Base-by-base conservation (phyloP, 1,284 basidiomycete species). In the Sporisorium graminicola region DNA sequence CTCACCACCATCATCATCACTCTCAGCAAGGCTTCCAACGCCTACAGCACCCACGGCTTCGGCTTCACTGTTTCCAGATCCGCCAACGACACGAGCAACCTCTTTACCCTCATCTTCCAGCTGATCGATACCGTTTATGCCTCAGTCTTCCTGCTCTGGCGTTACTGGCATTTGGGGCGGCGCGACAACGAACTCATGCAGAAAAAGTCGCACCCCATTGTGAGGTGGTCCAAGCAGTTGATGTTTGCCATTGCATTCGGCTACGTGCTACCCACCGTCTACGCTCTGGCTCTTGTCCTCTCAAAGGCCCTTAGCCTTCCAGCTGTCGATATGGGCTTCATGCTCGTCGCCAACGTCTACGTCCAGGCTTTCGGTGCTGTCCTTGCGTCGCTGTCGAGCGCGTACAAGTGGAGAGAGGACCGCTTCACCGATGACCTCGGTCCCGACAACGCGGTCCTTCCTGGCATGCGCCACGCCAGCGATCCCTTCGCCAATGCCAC, bases 301-400 rank as follows among this genome's bases (percentile, higher is more conserved):
- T 70, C 58, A 33, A 65, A 63, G 33, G 64, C 63, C 5, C 55
- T 73, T 3, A 24, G 43, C 18, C 59, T 77, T 3, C 37, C 42
- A 5, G 37, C 65, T 27, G 60, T 59, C 57, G 64, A 77, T 40
- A 64, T 76, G 61, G 77, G 77, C 22, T 77, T 73, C 70, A 65
- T 79, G 61, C 61, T 79, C 22, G 77, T 79, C n/a, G 70, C 74
- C 66, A 79, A 79, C 43, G 68, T 79, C 40, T 79, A 76, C 54
- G 70, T 79, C 5, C 74, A 77, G 33, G 69, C 69, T 0, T 76
- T 76, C 35, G 77, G 77, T 40, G 74, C 77, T 13, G 69, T 75
- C 12, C 64, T 79, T 9, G 77, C 77, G 5, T 70, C 62, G 20
- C 37, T 75, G 40, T 72, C 73, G 8, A 64, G 58, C 27, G 61